Evolutionary conservation across 768 basidiomycete genomes (phyloP), one percentile per base, ranked within the genome.

Genomic region (Phanerochaete carnosa): DNA sequence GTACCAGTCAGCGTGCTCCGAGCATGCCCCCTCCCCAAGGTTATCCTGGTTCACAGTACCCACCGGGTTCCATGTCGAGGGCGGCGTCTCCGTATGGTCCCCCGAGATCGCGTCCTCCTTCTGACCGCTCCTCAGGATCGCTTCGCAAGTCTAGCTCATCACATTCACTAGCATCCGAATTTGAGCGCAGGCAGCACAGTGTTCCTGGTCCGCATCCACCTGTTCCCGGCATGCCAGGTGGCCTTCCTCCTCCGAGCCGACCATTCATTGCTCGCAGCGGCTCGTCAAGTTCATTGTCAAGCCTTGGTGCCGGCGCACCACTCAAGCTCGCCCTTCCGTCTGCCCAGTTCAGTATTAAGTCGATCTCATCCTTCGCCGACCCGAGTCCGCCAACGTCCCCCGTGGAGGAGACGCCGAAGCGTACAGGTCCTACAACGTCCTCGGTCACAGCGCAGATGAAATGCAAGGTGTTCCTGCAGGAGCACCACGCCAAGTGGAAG

Each of bases 401-500:
- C 1, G 78, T 83, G 3, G 79, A 83, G 61, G 83, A 88, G 65
- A 75, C 74, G 13, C 75, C 76, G 1, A 76, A 76, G 8, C 70
- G 75, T 3, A 71, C 81, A 9, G 93, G 89, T 3, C 92, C 94
- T 1, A 82, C 89, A 33, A 87, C 85, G 32, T 89, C 92, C 5
- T 78, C 85, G 12, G 79, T 98, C 62, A 85, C 91, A 9, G 93
- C 92, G 13, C 87, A 93, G 69, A 96, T 95, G 92, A 95, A 95
- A 72, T 98, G 96, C 83, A 99, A 98, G 74, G 89, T 98, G 25
- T 99, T 98, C 77, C 78, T 97, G 50, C 89, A 98, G 70, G 94
- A 96, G 68, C 87, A 92, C 35, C 95, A 98, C 70, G 89, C 90
- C n/a, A 94, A 96, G 71, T 99, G 97, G 97, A 99, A 97, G 76